Conservation (phyloP, 345 rosid species). For the Turnera subulata region DNA sequence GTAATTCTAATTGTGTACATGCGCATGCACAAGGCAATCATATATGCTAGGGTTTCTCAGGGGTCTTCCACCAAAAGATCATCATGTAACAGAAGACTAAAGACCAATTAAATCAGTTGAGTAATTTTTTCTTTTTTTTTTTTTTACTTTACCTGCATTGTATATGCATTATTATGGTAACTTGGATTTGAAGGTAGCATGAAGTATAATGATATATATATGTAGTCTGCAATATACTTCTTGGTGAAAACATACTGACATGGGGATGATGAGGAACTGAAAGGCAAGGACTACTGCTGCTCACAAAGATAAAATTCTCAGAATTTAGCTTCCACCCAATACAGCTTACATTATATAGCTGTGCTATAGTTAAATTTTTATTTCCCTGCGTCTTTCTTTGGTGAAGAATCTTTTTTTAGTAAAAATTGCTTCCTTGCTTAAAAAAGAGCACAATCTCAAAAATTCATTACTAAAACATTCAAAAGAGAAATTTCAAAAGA, state of each 20-base stretch:
- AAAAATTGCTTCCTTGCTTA: too few species aligned
- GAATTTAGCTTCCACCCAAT: too few species aligned
- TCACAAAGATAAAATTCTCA: neutral
- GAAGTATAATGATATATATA: neutral
- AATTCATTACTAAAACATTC: too few species aligned
- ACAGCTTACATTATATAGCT: too few species aligned
- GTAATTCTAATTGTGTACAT: neutral
- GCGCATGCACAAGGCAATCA: slow-evolving; percentile 25
- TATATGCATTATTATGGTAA: neutral
- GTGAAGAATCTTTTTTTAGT: too few species aligned
- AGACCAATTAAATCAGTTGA: neutral
- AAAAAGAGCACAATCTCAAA: too few species aligned
- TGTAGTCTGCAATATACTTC: neutral
- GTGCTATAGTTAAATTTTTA: too few species aligned
- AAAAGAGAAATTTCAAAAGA: too few species aligned
- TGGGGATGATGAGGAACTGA: neutral
- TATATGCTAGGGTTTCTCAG: slow-evolving; percentile 20
- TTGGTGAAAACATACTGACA: neutral
- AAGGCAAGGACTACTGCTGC: neutral
- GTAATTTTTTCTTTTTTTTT: too few species aligned
- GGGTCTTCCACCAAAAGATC: slow-evolving; percentile 5
- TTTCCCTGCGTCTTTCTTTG: too few species aligned
- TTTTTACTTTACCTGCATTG: neutral
- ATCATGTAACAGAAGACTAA: neutral
- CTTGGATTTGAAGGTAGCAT: slow-evolving; percentile 1